phyloP scores from a whole-genome alignment of 2,329 filamentous ascomycete species.

The Trichoderma pleuroti region DNA sequence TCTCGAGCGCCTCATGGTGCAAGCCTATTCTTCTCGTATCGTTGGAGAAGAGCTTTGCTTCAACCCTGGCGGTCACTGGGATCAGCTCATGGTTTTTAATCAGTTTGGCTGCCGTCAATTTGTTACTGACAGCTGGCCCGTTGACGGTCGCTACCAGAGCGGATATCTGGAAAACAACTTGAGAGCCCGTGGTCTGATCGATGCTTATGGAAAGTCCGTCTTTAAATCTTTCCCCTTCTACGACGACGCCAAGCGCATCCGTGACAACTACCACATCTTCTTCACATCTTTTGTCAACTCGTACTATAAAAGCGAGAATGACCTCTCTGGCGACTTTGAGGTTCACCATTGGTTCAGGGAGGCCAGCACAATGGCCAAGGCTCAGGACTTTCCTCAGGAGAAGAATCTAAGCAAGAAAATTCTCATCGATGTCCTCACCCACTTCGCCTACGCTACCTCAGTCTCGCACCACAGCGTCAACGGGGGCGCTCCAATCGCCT shows the following conservation, averaged over 20 bases:
- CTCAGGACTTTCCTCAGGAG: conserved; percentile 30
- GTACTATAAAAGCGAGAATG: conserved; percentile 38
- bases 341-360: conserved; percentile 44
- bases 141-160: conserved; percentile 32
- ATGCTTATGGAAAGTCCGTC: conserved; percentile 35
- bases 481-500: conserved; percentile 38
- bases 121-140: conserved; percentile 29
- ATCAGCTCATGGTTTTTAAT: conserved; percentile 29
- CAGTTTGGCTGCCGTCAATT: conserved; percentile 26
- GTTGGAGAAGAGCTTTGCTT: conserved; percentile 27
- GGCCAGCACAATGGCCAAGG: conserved; percentile 28
- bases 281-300: conserved; percentile 41
- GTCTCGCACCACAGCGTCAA: conserved; percentile 41
- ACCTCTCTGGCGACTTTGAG: conserved; percentile 38
- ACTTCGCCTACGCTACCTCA: conserved; percentile 27
- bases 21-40: conserved; percentile 23
- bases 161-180: conserved; percentile 41
- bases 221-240: conserved; percentile 32
- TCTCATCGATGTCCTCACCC: conserved; percentile 42
- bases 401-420: conserved; percentile 37
- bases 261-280: conserved; percentile 36
- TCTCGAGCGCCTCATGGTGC: conserved; percentile 33
- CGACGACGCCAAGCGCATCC: conserved; percentile 37
- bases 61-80: conserved; percentile 27
- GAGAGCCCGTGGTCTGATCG: conserved; percentile 39